phyloP scores from a whole-genome alignment of 805 yeast species.

The Metschnikowia hibisci region DNA sequence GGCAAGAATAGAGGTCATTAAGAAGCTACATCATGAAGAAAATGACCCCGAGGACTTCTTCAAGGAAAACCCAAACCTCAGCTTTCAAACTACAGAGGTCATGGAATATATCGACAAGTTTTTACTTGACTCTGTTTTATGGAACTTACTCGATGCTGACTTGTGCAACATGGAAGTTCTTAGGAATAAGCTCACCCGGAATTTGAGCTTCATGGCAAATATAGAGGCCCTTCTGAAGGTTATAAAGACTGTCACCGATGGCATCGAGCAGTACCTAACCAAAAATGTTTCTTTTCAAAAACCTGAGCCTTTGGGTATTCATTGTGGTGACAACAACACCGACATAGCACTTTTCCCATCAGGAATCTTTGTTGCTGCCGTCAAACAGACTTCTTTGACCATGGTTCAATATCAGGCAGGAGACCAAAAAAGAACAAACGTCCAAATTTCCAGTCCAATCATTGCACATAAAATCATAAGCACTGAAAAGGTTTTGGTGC shows the following conservation, averaged over 20 bases:
- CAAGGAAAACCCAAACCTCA: conserved; percentile 14
- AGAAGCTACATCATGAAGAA: conserved; percentile 36
- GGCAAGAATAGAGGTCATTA: conserved; percentile 36
- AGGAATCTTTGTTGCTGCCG: conserved; percentile 5
- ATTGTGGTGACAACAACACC: conserved; percentile 3
- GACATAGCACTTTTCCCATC: neutral
- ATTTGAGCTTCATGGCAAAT: neutral
- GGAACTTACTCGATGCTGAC: conserved; percentile 6
- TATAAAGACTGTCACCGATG: conserved; percentile 19
- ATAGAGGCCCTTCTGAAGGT: conserved; percentile 2
- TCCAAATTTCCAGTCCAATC: conserved; percentile 3
- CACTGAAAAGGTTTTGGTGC: conserved; percentile 7
- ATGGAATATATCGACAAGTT: conserved; percentile 14
- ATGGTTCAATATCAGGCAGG: neutral
- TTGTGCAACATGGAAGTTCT: conserved; percentile 9
- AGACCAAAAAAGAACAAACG: neutral
- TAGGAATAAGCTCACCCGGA: neutral
- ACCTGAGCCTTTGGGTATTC: conserved; percentile 11
- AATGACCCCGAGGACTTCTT: conserved; percentile 23
- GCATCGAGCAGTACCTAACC: conserved; percentile 27
- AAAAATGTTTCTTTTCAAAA: conserved; percentile 14
- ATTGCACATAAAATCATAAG: conserved; percentile 10
- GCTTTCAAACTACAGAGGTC: conserved; percentile 13
- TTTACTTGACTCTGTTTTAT: conserved; percentile 12
- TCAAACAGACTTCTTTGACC: conserved; percentile 1